These are phyloP conservation scores for Dioscorea zingiberensis DNA, from an alignment of 106 monocot species.

Conservation along the genomic window DNA sequence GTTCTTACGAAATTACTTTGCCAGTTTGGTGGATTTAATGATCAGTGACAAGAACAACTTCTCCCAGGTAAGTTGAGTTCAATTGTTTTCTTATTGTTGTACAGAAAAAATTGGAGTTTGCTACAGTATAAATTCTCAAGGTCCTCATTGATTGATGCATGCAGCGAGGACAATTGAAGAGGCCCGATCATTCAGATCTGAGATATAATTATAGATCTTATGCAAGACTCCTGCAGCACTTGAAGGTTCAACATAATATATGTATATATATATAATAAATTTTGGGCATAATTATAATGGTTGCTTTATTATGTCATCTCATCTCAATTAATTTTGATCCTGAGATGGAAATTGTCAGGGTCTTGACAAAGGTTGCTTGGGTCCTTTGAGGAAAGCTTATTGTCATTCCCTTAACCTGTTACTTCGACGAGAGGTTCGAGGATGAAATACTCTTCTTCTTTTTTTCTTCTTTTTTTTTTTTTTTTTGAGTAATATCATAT, in stretches of 20 bases:
- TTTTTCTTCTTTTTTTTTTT: not conserved
- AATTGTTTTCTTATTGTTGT: not conserved
- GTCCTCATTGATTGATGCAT: slow-evolving; percentile 2
- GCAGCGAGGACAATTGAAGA: slow-evolving; percentile 92
- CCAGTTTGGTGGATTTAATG: slow-evolving; percentile 98
- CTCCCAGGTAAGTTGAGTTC: slow-evolving; percentile 66
- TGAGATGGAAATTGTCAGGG: slow-evolving; percentile 39
- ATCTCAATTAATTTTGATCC: not conserved
- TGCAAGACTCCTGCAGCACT: slow-evolving; percentile 90
- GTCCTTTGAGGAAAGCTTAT: slow-evolving; percentile 90
- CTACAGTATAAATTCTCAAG: too few species aligned
- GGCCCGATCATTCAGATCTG: slow-evolving; percentile 97
- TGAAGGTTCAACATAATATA: slow-evolving; percentile 71
- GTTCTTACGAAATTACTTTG: slow-evolving; percentile 88
- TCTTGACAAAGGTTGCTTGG: slow-evolving; percentile 91
- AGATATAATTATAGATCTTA: slow-evolving; percentile 97
- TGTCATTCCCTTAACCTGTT: slow-evolving; percentile 92
- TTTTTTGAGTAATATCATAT: too few species aligned
- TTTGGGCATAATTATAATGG: too few species aligned
- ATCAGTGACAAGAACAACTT: slow-evolving; percentile 98
- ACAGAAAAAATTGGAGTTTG: not conserved
- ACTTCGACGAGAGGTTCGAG: slow-evolving; percentile 89
- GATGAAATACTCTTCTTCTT: not conserved
- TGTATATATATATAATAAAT: not conserved
- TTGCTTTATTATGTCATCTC: not conserved